phyloP scores from a whole-genome alignment of 306 rosid genomes.

The Rosa rugosa region DNA sequence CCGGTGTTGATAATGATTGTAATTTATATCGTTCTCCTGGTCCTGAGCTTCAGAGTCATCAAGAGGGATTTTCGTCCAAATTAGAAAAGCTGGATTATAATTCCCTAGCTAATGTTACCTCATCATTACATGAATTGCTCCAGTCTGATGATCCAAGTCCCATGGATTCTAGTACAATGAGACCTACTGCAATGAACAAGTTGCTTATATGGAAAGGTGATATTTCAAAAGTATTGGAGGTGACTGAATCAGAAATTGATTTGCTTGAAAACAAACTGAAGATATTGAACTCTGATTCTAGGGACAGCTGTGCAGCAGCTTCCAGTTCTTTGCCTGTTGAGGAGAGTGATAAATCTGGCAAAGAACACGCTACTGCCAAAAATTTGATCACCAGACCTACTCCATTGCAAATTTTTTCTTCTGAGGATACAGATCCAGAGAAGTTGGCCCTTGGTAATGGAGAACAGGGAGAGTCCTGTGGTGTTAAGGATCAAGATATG shows the following conservation, averaged over 20 bases:
- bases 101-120: constrained; percentile 53
- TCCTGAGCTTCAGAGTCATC: constrained; percentile 46
- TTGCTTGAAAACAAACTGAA: constrained; percentile 78
- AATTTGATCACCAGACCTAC: constrained; percentile 43
- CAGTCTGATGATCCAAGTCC: constrained; percentile 62
- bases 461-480: constrained; percentile 35
- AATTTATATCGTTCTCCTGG: constrained; percentile 54
- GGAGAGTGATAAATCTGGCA: constrained; percentile 35
- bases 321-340: constrained; percentile 43
- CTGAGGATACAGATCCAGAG: constrained; percentile 40
- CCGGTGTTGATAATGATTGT: constrained; percentile 47
- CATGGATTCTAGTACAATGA: constrained; percentile 48
- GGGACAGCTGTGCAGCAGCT: constrained; percentile 47
- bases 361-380: constrained; percentile 41
- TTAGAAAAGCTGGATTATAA: constrained; percentile 65
- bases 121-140: constrained; percentile 59
- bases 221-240: constrained; percentile 80
- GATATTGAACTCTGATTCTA: constrained; percentile 48
- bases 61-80: constrained; percentile 48
- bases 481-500: constrained; percentile 58
- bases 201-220: constrained; percentile 80
- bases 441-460: constrained; percentile 43
- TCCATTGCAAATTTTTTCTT: constrained; percentile 45
- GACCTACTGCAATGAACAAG: constrained; percentile 66
- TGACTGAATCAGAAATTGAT: constrained; percentile 90